Base-by-base conservation (phyloP, 805 yeast species). In the Scheffersomyces spartinae region DNA sequence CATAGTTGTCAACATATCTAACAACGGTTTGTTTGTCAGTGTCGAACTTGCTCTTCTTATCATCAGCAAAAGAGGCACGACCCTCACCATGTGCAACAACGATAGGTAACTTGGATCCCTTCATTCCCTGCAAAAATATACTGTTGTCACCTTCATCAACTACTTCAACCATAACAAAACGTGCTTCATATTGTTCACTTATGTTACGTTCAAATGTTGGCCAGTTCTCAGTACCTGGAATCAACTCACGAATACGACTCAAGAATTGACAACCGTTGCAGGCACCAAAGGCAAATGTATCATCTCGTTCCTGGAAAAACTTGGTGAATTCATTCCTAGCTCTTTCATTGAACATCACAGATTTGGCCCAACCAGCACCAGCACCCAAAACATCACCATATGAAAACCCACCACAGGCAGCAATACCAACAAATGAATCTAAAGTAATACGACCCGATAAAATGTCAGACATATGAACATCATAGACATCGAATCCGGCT, bases 51-150 rank as follows among this genome's bases (percentile, higher is more conserved):
- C 58, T 53, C 34, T 68, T 51, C 31, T 64, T 58, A 14, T 53
- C 61, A 7, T 53, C 61, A 16, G 52, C 33, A 51, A 88, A 91
- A 21, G 64, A 55, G 9, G 96, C 97, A 42, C 83, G 71, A 43
- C 98, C 98, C 61, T 91, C 98, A 41, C 98, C 98, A 49, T 91
- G 98, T 4, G 98, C 98, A 39, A 91, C 97, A 12, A 93, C 95
- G 55, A 91, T 84, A 27, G 98, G 98, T 43, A 91, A 55, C 43
- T 74, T 73, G 6, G 96, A 83, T n/a, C 95, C 94, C 43, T 74
- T 68, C 97, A 91, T 85, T 27, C 80, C 83, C 30, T 78, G 69
- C 41, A 86, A 71, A 68, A 91, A 88, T 28, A 91, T 73, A 15
- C 61, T 56, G 29, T 68, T 68, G 28, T 61, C 60, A 31, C 67